Percentiles rank a stretch among this genome's conserved stretches.
Evolutionary conservation across 2,329 filamentous ascomycete genomes (phyloP).

Genomic region (Venturia carpophila): DNA sequence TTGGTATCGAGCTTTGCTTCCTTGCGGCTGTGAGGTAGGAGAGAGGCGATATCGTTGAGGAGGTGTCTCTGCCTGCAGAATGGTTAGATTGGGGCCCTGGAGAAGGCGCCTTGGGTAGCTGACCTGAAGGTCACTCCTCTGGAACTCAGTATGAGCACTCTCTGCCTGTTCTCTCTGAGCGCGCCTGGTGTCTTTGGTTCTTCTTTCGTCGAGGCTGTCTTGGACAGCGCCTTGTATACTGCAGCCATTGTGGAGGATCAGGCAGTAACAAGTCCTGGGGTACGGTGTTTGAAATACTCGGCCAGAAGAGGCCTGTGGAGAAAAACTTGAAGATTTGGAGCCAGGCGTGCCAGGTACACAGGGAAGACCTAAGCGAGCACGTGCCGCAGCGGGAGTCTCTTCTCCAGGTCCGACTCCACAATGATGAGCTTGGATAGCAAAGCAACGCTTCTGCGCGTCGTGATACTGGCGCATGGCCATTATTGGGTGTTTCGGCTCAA

Average conservation of each 20-base stretch:
- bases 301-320: not conserved
- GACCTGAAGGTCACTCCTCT: slow-evolving; percentile 84
- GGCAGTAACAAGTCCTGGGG: not conserved
- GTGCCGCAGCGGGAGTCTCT: no score
- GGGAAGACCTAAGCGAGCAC: not conserved
- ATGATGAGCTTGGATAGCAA: no score
- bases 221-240: slow-evolving; percentile 49
- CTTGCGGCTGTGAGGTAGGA: slow-evolving; percentile 87
- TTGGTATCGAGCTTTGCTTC: slow-evolving; percentile 97
- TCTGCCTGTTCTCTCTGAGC: slow-evolving; percentile 39
- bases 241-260: slow-evolving; percentile 42
- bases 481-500: no score
- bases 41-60: slow-evolving; percentile 75
- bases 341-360: not conserved
- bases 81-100: not conserved
- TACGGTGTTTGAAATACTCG: not conserved
- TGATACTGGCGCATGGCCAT: no score
- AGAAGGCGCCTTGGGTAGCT: slow-evolving; percentile 15
- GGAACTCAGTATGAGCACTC: slow-evolving; percentile 85
- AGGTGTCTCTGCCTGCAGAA: slow-evolving; percentile 75
- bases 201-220: slow-evolving; percentile 30
- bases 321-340: not conserved
- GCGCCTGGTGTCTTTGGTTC: slow-evolving; percentile 26
- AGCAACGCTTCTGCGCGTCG: no score
- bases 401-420: no score